Evolutionary conservation across 495 filamentous ascomycete genomes (phyloP).

Genomic region (Lasiosphaeria ovina): DNA sequence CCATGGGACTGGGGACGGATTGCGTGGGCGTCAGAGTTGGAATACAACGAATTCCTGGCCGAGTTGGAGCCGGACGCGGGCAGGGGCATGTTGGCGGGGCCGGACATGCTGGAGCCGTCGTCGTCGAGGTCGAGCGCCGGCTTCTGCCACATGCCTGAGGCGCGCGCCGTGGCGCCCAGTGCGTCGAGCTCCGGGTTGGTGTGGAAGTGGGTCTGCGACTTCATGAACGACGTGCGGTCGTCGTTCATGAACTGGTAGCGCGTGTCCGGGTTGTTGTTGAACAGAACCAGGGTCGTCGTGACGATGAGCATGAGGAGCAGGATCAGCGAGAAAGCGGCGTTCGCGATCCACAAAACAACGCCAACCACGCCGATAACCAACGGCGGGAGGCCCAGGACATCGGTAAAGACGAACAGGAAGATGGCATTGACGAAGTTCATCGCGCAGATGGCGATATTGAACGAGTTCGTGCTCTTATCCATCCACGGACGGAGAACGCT

Average conservation of each 20-base stretch:
- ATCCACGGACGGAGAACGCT: constrained; percentile 90
- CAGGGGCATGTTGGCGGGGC: constrained; percentile 36
- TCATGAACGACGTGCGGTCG: constrained; percentile 96
- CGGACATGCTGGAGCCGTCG: constrained; percentile 64
- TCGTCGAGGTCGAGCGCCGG: constrained; percentile 68
- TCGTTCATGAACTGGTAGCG: constrained; percentile 97
- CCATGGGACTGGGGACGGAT: constrained; percentile 5
- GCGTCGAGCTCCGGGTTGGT: constrained; percentile 82
- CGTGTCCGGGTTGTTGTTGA: constrained; percentile 93
- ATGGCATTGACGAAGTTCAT: constrained; percentile 90
- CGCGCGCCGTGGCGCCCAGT: constrained; percentile 86
- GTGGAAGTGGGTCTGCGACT: constrained; percentile 85
- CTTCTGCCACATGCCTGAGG: constrained; percentile 68
- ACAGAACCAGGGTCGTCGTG: constrained; percentile 75
- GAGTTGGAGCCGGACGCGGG: constrained; percentile 23
- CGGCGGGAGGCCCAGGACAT: constrained; percentile 78
- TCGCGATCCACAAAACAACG: constrained; percentile 88
- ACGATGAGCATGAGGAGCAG: constrained; percentile 85
- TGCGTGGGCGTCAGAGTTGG: background rate
- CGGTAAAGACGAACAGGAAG: constrained; percentile 81
- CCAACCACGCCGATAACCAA: constrained; percentile 92
- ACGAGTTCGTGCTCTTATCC: constrained; percentile 98
- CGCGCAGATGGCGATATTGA: constrained; percentile 89
- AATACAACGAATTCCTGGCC: constrained; percentile 14
- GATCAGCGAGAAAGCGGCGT: constrained; percentile 82